phyloP scores from a whole-genome alignment of 1,284 basidiomycete genomes.

The Mycena sp. region DNA sequence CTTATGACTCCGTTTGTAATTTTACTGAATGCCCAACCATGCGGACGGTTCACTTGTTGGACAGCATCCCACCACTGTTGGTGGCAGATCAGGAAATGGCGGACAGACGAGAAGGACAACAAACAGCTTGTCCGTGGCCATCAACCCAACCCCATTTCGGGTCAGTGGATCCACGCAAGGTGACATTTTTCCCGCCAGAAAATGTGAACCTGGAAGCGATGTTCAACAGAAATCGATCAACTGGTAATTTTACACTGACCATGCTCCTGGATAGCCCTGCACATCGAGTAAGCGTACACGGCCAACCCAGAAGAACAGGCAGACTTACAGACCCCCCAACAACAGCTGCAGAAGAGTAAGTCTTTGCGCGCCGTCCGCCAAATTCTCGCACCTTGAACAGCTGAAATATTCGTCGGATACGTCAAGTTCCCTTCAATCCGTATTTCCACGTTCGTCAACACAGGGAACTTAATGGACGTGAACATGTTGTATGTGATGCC shows the following conservation, averaged over 20 bases:
- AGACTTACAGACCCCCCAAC: constrained; percentile 54
- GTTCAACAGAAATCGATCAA: too few species aligned
- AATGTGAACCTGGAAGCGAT: constrained; percentile 64
- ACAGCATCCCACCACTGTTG: constrained; percentile 67
- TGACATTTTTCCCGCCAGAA: constrained; percentile 64
- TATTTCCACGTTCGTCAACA: constrained; percentile 64
- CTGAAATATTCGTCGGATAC: constrained; percentile 61
- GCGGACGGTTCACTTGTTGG: constrained; percentile 63
- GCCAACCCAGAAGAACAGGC: not conserved
- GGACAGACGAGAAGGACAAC: not conserved
- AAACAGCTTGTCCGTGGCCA: constrained; percentile 59
- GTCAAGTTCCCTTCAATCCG: constrained; percentile 66
- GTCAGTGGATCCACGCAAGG: constrained; percentile 60
- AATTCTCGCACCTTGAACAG: constrained; percentile 56
- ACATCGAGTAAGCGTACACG: not conserved
- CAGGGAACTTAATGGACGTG: constrained; percentile 64
- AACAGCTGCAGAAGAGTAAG: constrained; percentile 41
- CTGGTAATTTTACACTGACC: too few species aligned
- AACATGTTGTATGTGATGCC: constrained; percentile 68
- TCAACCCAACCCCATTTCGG: constrained; percentile 71
- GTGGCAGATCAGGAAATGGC: not conserved
- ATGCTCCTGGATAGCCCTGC: constrained; percentile 58
- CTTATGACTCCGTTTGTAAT: constrained; percentile 62
- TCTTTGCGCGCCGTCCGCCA: not conserved
- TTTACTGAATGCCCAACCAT: constrained; percentile 62